Evolutionary conservation across 2,329 filamentous ascomycete genomes (phyloP).

Genomic region (Penicillium hordei): DNA sequence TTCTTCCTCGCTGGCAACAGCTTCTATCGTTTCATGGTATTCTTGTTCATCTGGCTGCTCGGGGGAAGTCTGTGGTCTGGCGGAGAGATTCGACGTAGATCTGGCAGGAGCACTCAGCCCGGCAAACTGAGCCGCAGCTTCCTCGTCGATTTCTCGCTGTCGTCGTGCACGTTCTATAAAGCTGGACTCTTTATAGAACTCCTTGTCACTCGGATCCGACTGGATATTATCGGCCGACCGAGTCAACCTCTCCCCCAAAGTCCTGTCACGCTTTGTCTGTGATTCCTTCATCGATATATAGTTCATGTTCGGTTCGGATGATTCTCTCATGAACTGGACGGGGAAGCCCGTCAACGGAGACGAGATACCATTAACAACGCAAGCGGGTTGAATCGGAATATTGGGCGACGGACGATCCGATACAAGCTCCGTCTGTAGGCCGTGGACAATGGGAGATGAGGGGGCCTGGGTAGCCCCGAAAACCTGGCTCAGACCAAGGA

Average conservation of each 20-base stretch:
- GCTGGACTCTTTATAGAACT: slow-evolving; percentile 47
- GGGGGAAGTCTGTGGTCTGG: slow-evolving; percentile 4
- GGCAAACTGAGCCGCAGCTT: slow-evolving; percentile 38
- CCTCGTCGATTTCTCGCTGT: slow-evolving; percentile 35
- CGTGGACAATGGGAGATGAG: slow-evolving; percentile 46
- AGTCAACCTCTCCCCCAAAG: slow-evolving; percentile 32
- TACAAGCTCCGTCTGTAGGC: slow-evolving; percentile 37
- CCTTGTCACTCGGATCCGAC: slow-evolving; percentile 40
- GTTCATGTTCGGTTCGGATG: slow-evolving; percentile 43
- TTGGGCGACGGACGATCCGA: slow-evolving; percentile 53
- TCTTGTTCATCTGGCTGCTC: slow-evolving; percentile 9
- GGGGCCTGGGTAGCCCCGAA: slow-evolving; percentile 51
- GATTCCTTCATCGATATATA: slow-evolving; percentile 51
- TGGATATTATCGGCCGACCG: slow-evolving; percentile 38
- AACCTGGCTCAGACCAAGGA: slow-evolving; percentile 50
- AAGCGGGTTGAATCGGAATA: slow-evolving; percentile 43
- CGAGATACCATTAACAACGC: slow-evolving; percentile 35
- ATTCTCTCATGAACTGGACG: slow-evolving; percentile 35
- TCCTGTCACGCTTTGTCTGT: slow-evolving; percentile 42
- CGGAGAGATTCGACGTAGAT: slow-evolving; percentile 6
- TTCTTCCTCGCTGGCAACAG: slow-evolving; percentile 44
- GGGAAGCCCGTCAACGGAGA: slow-evolving; percentile 40
- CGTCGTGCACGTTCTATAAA: slow-evolving; percentile 37
- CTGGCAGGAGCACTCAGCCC: slow-evolving; percentile 36
- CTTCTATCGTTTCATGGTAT: slow-evolving; percentile 20